phyloP scores from a whole-genome alignment of 1,284 basidiomycete species.

The Ceratobasidium sp. region DNA sequence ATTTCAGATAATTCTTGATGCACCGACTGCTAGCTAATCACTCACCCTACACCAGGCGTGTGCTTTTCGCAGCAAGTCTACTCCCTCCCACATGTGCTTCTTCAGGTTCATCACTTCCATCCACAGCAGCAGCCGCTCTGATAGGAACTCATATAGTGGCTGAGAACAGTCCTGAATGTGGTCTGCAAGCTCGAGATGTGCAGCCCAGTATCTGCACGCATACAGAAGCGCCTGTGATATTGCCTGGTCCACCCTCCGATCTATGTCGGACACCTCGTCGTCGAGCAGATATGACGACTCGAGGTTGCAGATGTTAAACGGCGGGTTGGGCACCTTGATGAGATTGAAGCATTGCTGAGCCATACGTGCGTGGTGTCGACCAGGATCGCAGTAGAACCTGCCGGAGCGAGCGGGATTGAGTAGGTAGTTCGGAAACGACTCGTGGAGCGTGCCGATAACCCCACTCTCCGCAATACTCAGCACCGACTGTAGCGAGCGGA shows the following conservation, averaged over 20 bases:
- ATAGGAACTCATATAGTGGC: background rate
- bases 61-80: background rate
- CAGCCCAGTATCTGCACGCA: too few species aligned
- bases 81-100: background rate
- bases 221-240: background rate
- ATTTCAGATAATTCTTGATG: background rate
- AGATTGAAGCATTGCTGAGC: background rate
- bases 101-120: conserved; percentile 6
- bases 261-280: background rate
- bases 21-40: too few species aligned
- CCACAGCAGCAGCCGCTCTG: background rate
- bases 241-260: background rate
- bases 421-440: too few species aligned
- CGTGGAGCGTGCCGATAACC: background rate
- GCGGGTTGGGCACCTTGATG: background rate
- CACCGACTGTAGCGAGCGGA: background rate
- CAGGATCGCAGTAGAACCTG: background rate
- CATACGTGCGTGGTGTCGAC: background rate
- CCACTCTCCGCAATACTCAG: background rate
- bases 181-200: too few species aligned
- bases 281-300: too few species aligned
- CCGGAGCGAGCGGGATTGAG: background rate
- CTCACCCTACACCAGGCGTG: background rate
- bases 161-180: too few species aligned
- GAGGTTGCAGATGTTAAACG: too few species aligned